Evolutionary conservation across 768 basidiomycete genomes (phyloP).

Genomic region (Galerina sulciceps): DNA sequence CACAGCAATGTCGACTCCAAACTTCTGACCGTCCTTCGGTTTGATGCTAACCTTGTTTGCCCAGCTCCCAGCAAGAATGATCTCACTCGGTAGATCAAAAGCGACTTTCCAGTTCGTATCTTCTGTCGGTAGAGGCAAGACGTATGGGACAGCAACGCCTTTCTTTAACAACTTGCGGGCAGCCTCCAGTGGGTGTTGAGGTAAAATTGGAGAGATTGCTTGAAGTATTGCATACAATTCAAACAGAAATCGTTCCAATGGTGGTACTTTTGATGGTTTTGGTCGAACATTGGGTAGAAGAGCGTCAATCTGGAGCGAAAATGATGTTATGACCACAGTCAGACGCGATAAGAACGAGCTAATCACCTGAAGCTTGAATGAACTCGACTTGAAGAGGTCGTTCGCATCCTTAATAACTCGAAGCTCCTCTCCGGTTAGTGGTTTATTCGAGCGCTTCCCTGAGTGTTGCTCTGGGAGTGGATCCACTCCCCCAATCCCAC

Average conservation of each 20-base stretch:
- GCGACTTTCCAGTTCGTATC: constrained; percentile 90
- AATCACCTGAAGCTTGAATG: constrained; percentile 83
- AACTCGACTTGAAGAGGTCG: constrained; percentile 74
- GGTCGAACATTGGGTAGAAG: constrained; percentile 78
- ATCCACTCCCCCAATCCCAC: constrained; percentile 23
- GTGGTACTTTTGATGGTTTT: constrained; percentile 56
- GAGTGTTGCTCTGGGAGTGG: constrained; percentile 9
- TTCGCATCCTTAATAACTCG: constrained; percentile 73
- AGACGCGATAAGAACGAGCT: background rate
- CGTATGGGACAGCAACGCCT: constrained; percentile 69
- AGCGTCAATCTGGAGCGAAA: constrained; percentile 66
- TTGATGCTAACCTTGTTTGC: constrained; percentile 77
- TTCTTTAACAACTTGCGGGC: constrained; percentile 55
- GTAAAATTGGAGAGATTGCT: constrained; percentile 56
- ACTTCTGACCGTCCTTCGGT: constrained; percentile 64
- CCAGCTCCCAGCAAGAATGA: constrained; percentile 88
- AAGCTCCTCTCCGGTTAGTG: constrained; percentile 74
- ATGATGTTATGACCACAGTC: background rate
- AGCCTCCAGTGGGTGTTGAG: constrained; percentile 72
- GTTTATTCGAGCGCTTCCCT: constrained; percentile 44
- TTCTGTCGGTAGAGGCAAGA: constrained; percentile 69
- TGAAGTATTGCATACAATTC: constrained; percentile 69
- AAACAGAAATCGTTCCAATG: constrained; percentile 71
- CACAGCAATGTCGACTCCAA: constrained; percentile 79
- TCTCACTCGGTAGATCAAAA: constrained; percentile 77